Percentiles rank a stretch among this genome's conserved stretches.
phyloP scores from a whole-genome alignment of 441 rosid species.

The Hypseocharis bilobata region DNA sequence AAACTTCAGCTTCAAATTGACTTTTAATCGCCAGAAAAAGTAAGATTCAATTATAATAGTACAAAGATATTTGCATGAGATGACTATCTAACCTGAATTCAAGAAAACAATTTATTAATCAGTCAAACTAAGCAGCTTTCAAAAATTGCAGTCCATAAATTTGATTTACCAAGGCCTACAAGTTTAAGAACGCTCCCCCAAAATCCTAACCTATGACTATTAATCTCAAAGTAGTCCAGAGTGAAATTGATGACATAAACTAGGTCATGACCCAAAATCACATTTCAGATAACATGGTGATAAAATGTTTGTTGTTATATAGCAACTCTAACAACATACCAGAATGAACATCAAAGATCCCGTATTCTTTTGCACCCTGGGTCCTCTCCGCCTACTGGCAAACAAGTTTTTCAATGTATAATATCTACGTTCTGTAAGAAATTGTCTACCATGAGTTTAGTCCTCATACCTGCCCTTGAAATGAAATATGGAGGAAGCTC shows the following conservation, averaged over 20 bases:
- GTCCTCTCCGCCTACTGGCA: no score
- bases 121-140: no score
- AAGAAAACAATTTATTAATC: not conserved
- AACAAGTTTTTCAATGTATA: not conserved
- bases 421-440: not conserved
- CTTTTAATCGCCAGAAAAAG: no score
- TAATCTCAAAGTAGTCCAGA: not conserved
- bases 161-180: not conserved
- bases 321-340: no score
- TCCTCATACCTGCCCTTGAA: constrained; percentile 73
- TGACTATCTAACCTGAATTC: not conserved
- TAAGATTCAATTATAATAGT: no score
- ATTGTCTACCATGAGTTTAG: not conserved
- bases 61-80: not conserved
- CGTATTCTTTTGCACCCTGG: no score
- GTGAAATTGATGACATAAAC: not conserved
- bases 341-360: no score
- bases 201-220: not conserved
- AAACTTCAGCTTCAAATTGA: not conserved
- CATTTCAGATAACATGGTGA: no score
- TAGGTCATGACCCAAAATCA: not conserved
- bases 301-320: no score
- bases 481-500: constrained; percentile 98
- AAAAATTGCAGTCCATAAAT: no score
- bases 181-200: not conserved